Evolutionary conservation across 2,329 filamentous ascomycete genomes (phyloP), one percentile per base, ranked within the genome.

Genomic region (Paramyrothecium sp.): DNA sequence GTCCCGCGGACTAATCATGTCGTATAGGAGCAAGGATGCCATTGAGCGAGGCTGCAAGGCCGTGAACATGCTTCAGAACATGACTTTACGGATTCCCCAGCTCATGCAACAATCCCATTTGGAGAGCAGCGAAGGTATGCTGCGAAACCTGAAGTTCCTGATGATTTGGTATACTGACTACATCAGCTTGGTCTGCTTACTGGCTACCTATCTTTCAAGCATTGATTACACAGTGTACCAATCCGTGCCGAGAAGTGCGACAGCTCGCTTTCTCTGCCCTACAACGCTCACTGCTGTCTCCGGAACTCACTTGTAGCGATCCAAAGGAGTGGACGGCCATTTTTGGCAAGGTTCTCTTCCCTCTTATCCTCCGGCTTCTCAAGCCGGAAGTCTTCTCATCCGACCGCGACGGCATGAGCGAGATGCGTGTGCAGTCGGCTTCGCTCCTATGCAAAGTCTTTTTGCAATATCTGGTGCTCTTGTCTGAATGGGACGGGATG

Each of bases 181-280:
- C 34, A 21, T n/a, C 61, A 90, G 95, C 95, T 16, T 99, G 95
- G 95, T 92, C 92, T 53, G 92, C 95, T 10, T 99, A 99, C 72
- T 99, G 95, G 95, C 88, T 93, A 16, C 95, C 94, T 2, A 92
- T 99, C 23, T 95, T 99, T 74, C 87, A 92, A 64, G 90, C 92
- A 7, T 78, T 99, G 19, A 95, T 90, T 3, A 87, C 86, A 4
- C 95, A 99, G 75, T 97, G 93, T 74, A 91, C 91, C 55, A 99
- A 98, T 70, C 92, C 93, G 1, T 97, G 92, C 69, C 89, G 94
- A 55, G 93, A 97, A 66, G 91, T 99, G 58, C 88, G 95, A 3
- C 90, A 96, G 66, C 85, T 96, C 67, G 92, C 95, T 2, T 91
- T 98, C 65, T 87, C 89, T 8, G 91, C 89, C 11, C 80, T 99